Percentiles rank a stretch among this genome's conserved stretches.
Evolutionary conservation across 164 flowering plant genomes (phyloP).

Genomic region (Tetracentron sinense): DNA sequence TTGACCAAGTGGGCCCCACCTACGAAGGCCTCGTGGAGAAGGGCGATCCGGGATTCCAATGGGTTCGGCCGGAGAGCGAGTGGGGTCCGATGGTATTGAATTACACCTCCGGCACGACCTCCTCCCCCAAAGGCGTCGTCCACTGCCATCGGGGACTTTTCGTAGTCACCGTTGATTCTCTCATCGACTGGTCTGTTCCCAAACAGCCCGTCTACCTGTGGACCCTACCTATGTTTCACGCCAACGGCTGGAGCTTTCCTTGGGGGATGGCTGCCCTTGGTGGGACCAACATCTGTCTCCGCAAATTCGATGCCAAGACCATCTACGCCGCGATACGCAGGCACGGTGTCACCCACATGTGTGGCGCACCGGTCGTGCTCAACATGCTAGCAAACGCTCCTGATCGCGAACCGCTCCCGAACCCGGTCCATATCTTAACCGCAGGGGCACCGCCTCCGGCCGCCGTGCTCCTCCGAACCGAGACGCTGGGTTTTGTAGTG

Average conservation of each 20-base stretch:
- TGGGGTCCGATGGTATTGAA: constrained; percentile 46
- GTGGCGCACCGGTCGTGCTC: constrained; percentile 56
- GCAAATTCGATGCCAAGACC: constrained; percentile 31
- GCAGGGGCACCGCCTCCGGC: constrained; percentile 63
- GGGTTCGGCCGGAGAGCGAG: constrained; percentile 39
- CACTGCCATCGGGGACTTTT: constrained; percentile 47
- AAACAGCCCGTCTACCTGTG: constrained; percentile 42
- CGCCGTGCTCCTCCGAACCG: constrained; percentile 28
- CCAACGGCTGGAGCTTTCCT: constrained; percentile 52
- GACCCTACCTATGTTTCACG: constrained; percentile 61
- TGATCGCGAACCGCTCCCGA: constrained; percentile 10
- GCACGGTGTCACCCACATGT: constrained; percentile 50
- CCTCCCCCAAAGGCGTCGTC: constrained; percentile 54
- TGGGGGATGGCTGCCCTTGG: constrained; percentile 59
- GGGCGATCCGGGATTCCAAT: constrained; percentile 36
- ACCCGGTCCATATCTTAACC: constrained; percentile 38
- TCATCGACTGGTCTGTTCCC: constrained; percentile 35
- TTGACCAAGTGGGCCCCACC: constrained; percentile 4
- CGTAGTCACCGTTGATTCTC: constrained; percentile 24
- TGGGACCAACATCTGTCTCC: constrained; percentile 51
- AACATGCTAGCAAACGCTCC: constrained; percentile 43
- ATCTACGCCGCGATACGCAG: constrained; percentile 20
- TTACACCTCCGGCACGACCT: constrained; percentile 60
- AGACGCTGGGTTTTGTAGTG: constrained; percentile 40
- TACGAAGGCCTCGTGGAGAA: constrained; percentile 30